These are phyloP conservation scores for Heterobasidion irregulare DNA, from an alignment of 1,284 basidiomycete species.

Conservation along the genomic window DNA sequence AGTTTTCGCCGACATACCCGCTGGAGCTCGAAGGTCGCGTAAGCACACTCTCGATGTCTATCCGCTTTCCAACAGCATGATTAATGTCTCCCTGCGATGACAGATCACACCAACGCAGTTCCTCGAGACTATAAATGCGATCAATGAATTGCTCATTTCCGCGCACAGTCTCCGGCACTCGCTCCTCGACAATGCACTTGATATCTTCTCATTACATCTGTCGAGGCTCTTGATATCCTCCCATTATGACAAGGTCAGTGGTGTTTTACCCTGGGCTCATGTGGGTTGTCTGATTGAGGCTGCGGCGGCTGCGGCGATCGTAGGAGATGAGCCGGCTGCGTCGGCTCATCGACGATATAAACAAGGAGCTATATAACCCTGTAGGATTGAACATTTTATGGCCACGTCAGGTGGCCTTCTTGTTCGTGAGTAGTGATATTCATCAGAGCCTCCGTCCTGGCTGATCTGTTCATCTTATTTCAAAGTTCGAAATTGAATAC, in stretches of 20 bases:
- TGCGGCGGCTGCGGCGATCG: neutral
- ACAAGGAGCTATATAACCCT: slow-evolving; percentile 66
- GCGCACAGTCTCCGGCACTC: slow-evolving; percentile 63
- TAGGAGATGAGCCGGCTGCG: slow-evolving; percentile 75
- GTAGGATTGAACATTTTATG: slow-evolving; percentile 76
- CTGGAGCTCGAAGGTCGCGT: slow-evolving; percentile 79
- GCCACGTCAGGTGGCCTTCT: slow-evolving; percentile 72
- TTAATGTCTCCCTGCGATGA: neutral
- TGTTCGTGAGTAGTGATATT: slow-evolving; percentile 59
- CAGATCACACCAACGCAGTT: slow-evolving; percentile 80
- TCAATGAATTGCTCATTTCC: slow-evolving; percentile 75
- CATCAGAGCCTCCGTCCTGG: neutral
- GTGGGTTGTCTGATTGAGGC: neutral
- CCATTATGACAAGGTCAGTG: slow-evolving; percentile 69
- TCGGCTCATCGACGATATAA: slow-evolving; percentile 52
- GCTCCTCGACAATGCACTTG: slow-evolving; percentile 58
- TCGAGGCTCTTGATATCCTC: slow-evolving; percentile 52
- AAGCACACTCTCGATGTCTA: slow-evolving; percentile 21
- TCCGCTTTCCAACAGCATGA: neutral
- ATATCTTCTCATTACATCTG: slow-evolving; percentile 70
- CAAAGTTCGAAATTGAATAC: slow-evolving; percentile 73
- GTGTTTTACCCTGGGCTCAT: neutral
- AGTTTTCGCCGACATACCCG: slow-evolving; percentile 76
- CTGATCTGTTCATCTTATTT: neutral
- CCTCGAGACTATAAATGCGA: slow-evolving; percentile 74